Base-by-base conservation (phyloP, 176 grass and related monocot genomes). In the Oryza glumipatula region DNA sequence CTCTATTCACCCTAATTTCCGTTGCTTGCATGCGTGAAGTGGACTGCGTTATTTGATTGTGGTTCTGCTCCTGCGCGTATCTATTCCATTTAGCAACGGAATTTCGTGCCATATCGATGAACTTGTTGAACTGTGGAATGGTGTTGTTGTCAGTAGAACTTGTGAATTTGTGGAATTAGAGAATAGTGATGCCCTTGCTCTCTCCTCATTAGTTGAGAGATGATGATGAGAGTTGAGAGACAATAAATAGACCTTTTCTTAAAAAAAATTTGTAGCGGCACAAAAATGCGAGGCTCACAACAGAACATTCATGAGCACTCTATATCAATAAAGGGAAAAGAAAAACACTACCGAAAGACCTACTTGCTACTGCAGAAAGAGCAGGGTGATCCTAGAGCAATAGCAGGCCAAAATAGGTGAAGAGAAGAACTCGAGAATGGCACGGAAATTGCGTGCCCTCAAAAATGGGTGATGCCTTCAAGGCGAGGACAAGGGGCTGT, bases 231-330 rank as follows among this genome's bases (percentile, higher is more conserved):
- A 61, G 19, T 22, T 61, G 58, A 63, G n/a, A 63, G 58, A 63
- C 6, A 21, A 19, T 23, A 63, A 23, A 63, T 10, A 23, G 0
- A 22, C 6, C 2, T 63, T 63, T 58, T 58, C 6, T 21, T 63
- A 56, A 5, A 1, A 45, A 44, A 17, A 65, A n/a, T 41, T n/a
- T 41, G 11, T 33, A 30, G 21, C 11, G 43, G 41, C 30, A 63
- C 43, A 85, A 32, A 85, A 32, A 76, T 19, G 30, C 17, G 72
- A 91, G 70, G 51, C 51, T 72, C 74, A 81, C 41, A 49, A 84
- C 66, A 74, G 74, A 92, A 80, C 70, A 81, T 80, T 70, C 68
- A 63, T 70, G 64, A 77, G 21, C 58, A 89, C 73, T 81, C 6
- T 21, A 44, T 43, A 74, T 65, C 74, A 86, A 74, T 47, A 66